A percentile compares a stretch with the other conserved stretches of the same genome.
phyloP scores from a whole-genome alignment of 306 rosid species.

The Gastrolobium bilobum region DNA sequence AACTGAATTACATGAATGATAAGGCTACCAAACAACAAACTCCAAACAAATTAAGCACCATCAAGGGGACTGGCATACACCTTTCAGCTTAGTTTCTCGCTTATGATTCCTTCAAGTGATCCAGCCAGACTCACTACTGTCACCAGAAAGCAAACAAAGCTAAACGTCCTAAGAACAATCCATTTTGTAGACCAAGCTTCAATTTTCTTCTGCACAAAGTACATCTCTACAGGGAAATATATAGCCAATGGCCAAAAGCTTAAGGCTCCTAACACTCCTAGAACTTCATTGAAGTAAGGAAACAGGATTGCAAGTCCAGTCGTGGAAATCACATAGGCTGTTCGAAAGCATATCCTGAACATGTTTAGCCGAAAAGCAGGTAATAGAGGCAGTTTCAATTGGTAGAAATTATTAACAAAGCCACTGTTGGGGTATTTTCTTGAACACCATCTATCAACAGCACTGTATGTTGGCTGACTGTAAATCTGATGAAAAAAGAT shows the following conservation, averaged over 20 bases:
- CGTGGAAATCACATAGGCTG: constrained; percentile 75
- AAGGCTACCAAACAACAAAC: background rate
- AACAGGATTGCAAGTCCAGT: constrained; percentile 77
- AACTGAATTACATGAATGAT: constrained; percentile 34
- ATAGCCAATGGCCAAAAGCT: constrained; percentile 88
- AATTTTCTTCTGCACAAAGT: constrained; percentile 75
- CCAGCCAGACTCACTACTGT: constrained; percentile 69
- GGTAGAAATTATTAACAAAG: constrained; percentile 65
- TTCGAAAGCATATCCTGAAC: constrained; percentile 74
- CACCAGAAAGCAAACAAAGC: constrained; percentile 72
- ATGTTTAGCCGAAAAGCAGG: constrained; percentile 60
- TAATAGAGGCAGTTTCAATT: constrained; percentile 60
- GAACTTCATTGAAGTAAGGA: constrained; percentile 85
- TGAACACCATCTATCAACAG: constrained; percentile 71
- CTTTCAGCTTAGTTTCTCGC: constrained; percentile 58
- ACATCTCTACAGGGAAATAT: constrained; percentile 91
- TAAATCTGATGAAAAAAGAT: constrained; percentile 59
- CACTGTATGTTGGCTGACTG: constrained; percentile 69
- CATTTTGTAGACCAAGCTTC: constrained; percentile 77
- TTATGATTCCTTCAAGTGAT: constrained; percentile 78
- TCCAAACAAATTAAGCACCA: constrained; percentile 21
- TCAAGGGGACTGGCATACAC: background rate
- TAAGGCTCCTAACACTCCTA: constrained; percentile 83
- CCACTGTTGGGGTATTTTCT: constrained; percentile 65
- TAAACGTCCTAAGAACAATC: constrained; percentile 68